Conservation (phyloP, 2,329 filamentous ascomycete genomes). For the Shiraia bambusicola region DNA sequence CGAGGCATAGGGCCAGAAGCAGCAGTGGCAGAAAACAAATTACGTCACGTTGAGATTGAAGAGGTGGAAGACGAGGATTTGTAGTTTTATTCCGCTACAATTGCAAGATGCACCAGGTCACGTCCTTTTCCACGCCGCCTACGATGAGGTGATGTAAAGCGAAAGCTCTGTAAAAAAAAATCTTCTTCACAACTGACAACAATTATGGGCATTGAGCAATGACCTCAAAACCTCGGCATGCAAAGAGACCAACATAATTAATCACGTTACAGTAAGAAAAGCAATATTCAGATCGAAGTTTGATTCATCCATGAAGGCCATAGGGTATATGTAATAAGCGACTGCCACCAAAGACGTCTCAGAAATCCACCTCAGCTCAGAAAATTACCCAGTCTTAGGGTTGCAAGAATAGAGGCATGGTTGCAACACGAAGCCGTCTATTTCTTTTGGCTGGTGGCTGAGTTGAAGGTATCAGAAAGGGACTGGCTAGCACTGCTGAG, state of each 20-base stretch:
- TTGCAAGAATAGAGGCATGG: not conserved
- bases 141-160: not conserved
- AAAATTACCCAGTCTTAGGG: conserved; percentile 9
- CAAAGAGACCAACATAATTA: not conserved
- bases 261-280: conserved; percentile 1
- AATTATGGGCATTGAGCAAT: no score
- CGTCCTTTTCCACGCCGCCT: not conserved
- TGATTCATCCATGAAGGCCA: conserved; percentile 16
- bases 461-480: conserved; percentile 43
- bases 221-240: no score
- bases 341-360: conserved; percentile 6
- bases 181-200: no score
- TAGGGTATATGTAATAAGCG: conserved; percentile 21
- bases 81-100: conserved; percentile 8
- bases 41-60: conserved; percentile 48
- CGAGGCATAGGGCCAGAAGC: conserved; percentile 34
- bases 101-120: not conserved
- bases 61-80: conserved; percentile 50
- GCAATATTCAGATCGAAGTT: not conserved
- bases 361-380: conserved; percentile 7
- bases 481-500: conserved; percentile 44
- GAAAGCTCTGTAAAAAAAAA: not conserved
- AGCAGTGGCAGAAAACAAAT: conserved; percentile 36
- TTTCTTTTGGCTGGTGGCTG: conserved; percentile 36
- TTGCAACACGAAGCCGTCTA: conserved; percentile 21